A percentile compares a stretch with the other conserved stretches of the same genome.
These are phyloP conservation scores for Mimosa bimucronata DNA, from an alignment of 306 rosid species.

Conservation along the genomic window DNA sequence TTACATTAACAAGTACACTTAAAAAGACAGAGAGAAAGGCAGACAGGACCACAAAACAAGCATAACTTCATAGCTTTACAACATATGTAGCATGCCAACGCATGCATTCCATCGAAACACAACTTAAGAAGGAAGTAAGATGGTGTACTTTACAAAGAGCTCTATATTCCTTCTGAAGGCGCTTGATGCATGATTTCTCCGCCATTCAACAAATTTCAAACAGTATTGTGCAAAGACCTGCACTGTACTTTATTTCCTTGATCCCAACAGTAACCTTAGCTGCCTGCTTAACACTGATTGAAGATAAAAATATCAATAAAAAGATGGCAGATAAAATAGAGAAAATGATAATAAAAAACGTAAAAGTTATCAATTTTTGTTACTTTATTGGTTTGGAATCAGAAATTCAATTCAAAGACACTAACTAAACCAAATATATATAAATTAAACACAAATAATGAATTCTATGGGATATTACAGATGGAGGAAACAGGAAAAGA, in stretches of 20 bases:
- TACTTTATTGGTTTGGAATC: slow-evolving; percentile 7
- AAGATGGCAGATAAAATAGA: slow-evolving; percentile 23
- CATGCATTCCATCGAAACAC: neutral
- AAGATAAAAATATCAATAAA: slow-evolving; percentile 32
- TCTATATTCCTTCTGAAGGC: slow-evolving; percentile 97
- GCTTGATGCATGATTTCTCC: slow-evolving; percentile 86
- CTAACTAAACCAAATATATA: neutral
- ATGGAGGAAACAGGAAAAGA: neutral
- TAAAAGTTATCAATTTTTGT: neutral
- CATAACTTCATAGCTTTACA: neutral
- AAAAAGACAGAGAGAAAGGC: neutral
- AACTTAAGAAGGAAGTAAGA: slow-evolving; percentile 29
- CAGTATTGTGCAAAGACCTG: slow-evolving; percentile 36
- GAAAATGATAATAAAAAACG: slow-evolving; percentile 16
- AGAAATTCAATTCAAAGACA: neutral
- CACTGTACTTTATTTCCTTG: slow-evolving; percentile 30
- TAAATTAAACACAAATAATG: neutral
- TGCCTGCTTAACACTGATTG: slow-evolving; percentile 45
- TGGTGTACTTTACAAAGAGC: slow-evolving; percentile 86
- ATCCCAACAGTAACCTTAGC: slow-evolving; percentile 24
- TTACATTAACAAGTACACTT: neutral
- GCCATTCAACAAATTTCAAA: slow-evolving; percentile 70
- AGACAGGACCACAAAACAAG: neutral
- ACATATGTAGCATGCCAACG: neutral
- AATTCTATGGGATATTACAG: neutral